phyloP scores from a whole-genome alignment of 495 filamentous ascomycete species.

The Lasiosphaeria miniovina region DNA sequence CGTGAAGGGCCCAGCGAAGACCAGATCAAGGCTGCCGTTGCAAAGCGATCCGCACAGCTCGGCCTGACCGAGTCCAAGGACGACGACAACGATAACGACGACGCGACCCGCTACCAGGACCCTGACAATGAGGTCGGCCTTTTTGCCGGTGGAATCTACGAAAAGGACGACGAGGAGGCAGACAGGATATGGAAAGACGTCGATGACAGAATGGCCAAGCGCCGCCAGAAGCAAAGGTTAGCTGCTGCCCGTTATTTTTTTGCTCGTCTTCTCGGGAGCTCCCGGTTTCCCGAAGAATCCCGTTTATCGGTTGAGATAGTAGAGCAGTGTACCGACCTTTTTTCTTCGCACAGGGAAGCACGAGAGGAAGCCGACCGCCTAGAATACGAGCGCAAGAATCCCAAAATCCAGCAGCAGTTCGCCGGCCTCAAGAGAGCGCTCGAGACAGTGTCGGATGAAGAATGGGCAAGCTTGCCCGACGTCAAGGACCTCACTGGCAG shows the following conservation, averaged over 20 bases:
- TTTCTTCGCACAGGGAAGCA: conserved; percentile 80
- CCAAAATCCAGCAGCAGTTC: conserved; percentile 98
- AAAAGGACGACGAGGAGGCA: conserved; percentile 95
- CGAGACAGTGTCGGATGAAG: conserved; percentile 85
- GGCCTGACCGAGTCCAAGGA: conserved; percentile 74
- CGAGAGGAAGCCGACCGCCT: conserved; percentile 87
- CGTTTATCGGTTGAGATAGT: conserved; percentile 70
- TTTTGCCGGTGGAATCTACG: conserved; percentile 90
- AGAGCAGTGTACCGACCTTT: conserved; percentile 83
- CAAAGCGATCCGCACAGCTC: conserved; percentile 81
- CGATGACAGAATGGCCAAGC: conserved; percentile 92
- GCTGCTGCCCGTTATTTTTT: conserved; percentile 40
- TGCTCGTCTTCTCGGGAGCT: not conserved
- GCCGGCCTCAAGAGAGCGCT: conserved; percentile 91
- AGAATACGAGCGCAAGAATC: conserved; percentile 94
- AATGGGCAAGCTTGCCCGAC: conserved; percentile 94
- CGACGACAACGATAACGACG: conserved; percentile 71
- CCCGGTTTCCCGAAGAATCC: conserved; percentile 36
- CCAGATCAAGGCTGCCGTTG: conserved; percentile 95
- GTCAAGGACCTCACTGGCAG: conserved; percentile 95
- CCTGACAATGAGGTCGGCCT: conserved; percentile 96
- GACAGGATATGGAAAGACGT: conserved; percentile 93
- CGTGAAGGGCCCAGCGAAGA: conserved; percentile 96
- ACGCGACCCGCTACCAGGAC: conserved; percentile 87
- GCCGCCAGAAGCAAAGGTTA: conserved; percentile 86